Conservation (phyloP, 2,329 filamentous ascomycete genomes). For the Phoma sp. region DNA sequence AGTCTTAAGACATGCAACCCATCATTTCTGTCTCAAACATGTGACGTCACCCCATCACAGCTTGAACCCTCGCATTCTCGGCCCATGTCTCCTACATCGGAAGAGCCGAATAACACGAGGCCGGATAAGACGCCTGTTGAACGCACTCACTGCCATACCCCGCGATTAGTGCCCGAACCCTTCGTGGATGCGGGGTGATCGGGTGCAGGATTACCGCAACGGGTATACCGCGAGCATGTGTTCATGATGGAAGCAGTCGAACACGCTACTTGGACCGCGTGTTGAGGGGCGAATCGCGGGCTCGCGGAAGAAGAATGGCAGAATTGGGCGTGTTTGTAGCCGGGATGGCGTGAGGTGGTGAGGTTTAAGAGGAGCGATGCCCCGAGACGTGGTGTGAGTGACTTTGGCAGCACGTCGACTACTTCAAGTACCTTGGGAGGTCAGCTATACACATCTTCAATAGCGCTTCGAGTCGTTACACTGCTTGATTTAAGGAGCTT, state of each 20-base stretch:
- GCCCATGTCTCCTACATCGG: background rate
- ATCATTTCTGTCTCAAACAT: background rate
- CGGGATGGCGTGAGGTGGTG: background rate
- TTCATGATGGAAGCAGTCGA: constrained; percentile 5
- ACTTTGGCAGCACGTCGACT: no score
- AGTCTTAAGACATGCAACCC: background rate
- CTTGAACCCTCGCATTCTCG: background rate
- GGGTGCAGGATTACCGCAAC: constrained; percentile 27
- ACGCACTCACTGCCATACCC: constrained; percentile 20
- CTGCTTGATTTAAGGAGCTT: constrained; percentile 12
- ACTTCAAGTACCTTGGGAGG: no score
- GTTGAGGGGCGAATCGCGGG: constrained; percentile 1
- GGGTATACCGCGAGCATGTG: constrained; percentile 26
- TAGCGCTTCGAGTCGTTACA: no score
- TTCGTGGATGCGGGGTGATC: constrained; percentile 32
- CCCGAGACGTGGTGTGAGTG: background rate
- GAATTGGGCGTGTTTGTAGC: background rate
- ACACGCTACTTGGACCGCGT: constrained; percentile 16
- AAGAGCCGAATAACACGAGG: background rate
- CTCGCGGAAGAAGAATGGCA: constrained; percentile 2
- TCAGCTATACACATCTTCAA: no score
- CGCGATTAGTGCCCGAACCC: constrained; percentile 14
- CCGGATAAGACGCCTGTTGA: background rate
- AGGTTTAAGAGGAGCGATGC: background rate
- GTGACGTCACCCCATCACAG: background rate